Base-by-base conservation (phyloP, 108 stramenopile species). In the Epithemia pelagica region DNA sequence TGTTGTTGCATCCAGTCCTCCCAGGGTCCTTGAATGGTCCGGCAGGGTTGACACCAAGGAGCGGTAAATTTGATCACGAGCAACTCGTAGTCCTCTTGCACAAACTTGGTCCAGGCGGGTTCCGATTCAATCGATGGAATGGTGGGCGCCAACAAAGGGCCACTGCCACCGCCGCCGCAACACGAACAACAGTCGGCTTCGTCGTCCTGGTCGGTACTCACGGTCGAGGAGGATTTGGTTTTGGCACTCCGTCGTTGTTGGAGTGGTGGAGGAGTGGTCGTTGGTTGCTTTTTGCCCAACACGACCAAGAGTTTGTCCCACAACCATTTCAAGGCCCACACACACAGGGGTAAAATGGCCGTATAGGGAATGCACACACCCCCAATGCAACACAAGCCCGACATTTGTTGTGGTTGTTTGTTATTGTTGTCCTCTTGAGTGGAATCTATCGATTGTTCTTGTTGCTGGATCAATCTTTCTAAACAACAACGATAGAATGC, bases 41-140 rank as follows among this genome's bases (percentile, higher is more conserved):
- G 74, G 71, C 95, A 96, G 10, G 95, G 95, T 57, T 80, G 74
- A 65, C 95, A 96, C 95, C 95, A 96, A 15, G 68, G 68, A 22
- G 94, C 94, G 3, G 95, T 96, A 61, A 92, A 91, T 71, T 93
- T 91, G 33, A 77, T 72, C 30, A 93, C 67, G 25, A 87, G 61
- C 8, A 77, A 5, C 15, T 74, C 25, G 7, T 64, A 37, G 15
- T 69, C 67, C 29, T 71, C 72, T 46, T 74, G 66, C 37, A 46
- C 10, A 5, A 46, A 46, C 37, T 5, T 46, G 10, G 5, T 46
- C 37, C 37, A 46, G 5, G 5, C 37, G 61, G 74, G 61, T 15
- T 52, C 61, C 24, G 82, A 79, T 54, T 71, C 67, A 20, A 83
- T 29, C 1, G 30, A 23, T 46, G 64, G 52, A 2, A 81, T 69